Evolutionary conservation across 176 grass and related monocot species (phyloP), one percentile per base, ranked within the genome.

Genomic region (Cenchrus purpureus): DNA sequence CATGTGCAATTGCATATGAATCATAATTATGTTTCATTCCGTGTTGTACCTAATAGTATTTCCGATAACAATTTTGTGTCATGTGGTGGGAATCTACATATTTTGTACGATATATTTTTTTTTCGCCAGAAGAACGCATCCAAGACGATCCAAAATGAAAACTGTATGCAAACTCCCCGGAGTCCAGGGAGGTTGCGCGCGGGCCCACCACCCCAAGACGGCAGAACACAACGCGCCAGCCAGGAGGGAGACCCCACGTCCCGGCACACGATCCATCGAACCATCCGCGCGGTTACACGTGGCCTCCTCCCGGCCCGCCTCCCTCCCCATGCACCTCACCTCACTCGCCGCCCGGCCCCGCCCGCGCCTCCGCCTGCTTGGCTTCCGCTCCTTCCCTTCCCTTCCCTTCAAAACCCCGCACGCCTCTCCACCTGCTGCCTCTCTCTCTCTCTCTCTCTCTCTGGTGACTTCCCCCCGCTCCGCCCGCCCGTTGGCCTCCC

Each of bases 401-500:
- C 70, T 56, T 79, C 73, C 48, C 85, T 65, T 59, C 16, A 43
- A 85, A 86, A 86, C 69, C 88, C 29, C 66, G 51, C 74, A 28
- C 74, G 17, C 80, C 34, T 17, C 29, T 34, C 71, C 22, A 10
- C 25, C 62, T 11, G 1, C 32, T 28, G 60, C 10, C 40, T 11
- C 37, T 29, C 14, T 28, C 17, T 67, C 75, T 50, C 3, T 40
- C 37, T 40, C 37, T 40, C 37, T 40, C 42, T 11, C 20, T 53
- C n/a, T 29, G 12, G 50, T 52, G 50, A 12, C 50, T 12, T 2
- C 12, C 50, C 48, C 10, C 9, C 53, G 17, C 53, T 51, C 49
- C 7, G 4, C 11, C 42, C 6, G 22, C 11, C 42, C 6, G 22
- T 50, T 65, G 44, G 45, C 4, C 57, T 67, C 9, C 37, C 37